Evolutionary conservation across 208 protist species (phyloP).

Genomic region (Strigomonas galati): DNA sequence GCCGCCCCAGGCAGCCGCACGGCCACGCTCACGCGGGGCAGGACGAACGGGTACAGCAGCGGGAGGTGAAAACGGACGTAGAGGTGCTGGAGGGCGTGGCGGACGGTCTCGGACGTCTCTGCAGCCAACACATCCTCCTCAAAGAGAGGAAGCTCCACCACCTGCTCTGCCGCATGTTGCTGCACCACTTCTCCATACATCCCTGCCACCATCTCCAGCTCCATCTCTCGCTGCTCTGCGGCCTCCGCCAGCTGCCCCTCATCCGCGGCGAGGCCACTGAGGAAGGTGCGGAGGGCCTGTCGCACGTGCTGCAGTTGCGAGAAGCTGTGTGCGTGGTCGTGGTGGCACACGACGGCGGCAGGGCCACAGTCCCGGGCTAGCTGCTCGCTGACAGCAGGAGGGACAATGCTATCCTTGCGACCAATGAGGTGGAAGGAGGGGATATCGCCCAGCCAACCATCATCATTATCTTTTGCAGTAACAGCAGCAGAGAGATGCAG

Average conservation of each 20-base stretch:
- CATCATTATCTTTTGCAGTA: neutral
- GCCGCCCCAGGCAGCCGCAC: neutral
- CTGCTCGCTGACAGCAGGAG: constrained; percentile 42
- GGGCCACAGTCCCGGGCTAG: constrained; percentile 59
- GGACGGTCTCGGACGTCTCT: constrained; percentile 10
- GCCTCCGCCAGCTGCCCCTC: constrained; percentile 16
- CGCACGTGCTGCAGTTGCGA: constrained; percentile 52
- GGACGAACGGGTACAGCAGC: constrained; percentile 34
- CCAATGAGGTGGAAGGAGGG: constrained; percentile 81
- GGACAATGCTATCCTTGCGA: constrained; percentile 66
- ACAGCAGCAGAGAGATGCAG: neutral
- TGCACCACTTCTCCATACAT: constrained; percentile 71
- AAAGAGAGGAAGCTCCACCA: constrained; percentile 47
- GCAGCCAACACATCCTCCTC: constrained; percentile 24
- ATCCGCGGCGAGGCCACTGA: constrained; percentile 15
- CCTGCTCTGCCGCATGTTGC: constrained; percentile 19
- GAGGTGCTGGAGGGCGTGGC: constrained; percentile 29
- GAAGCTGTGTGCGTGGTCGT: constrained; percentile 86
- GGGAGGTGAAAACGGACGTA: constrained; percentile 46
- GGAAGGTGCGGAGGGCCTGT: constrained; percentile 33
- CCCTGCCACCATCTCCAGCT: constrained; percentile 69
- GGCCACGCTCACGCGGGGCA: neutral
- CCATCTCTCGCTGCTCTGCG: constrained; percentile 34
- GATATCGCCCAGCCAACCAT: constrained; percentile 39
- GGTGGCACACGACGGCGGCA: constrained; percentile 40